Percentiles rank a stretch among this genome's conserved stretches.
Evolutionary conservation across 2,329 filamentous ascomycete genomes (phyloP).

Genomic region (Tolypocladium guangdongense): DNA sequence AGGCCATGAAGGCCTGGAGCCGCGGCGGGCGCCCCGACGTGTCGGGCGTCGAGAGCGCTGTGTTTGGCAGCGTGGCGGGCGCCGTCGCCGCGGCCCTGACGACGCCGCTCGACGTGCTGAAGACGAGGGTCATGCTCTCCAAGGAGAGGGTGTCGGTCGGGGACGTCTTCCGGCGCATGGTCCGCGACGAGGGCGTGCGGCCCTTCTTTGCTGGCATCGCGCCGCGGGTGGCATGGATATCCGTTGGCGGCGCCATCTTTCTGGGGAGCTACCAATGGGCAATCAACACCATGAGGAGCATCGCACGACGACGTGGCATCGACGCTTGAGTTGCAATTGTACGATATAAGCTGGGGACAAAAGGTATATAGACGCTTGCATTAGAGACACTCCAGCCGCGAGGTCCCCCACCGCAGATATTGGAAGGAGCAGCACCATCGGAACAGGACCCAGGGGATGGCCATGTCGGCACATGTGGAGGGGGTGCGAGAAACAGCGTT

Average conservation of each 20-base stretch:
- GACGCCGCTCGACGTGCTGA: constrained; percentile 90
- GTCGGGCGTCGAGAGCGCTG: constrained; percentile 64
- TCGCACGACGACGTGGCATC: neutral
- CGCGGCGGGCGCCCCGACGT: constrained; percentile 27
- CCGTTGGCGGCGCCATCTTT: constrained; percentile 87
- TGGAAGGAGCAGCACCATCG: neutral
- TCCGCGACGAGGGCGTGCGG: constrained; percentile 49
- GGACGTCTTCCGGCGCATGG: constrained; percentile 52
- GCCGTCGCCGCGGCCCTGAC: constrained; percentile 79
- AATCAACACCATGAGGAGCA: constrained; percentile 53
- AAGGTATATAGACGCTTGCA: constrained; percentile 2
- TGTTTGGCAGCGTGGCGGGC: constrained; percentile 76
- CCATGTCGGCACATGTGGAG: neutral
- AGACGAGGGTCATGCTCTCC: constrained; percentile 92
- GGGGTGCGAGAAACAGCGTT: neutral
- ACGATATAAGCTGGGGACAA: constrained; percentile 3
- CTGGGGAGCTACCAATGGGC: constrained; percentile 87
- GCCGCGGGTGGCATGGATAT: constrained; percentile 89
- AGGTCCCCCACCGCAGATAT: neutral
- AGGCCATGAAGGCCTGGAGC: constrained; percentile 67
- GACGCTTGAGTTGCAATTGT: constrained; percentile 1
- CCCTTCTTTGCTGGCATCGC: constrained; percentile 69
- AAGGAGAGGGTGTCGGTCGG: constrained; percentile 51
- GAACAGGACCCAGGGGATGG: neutral
- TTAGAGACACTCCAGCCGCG: neutral